phyloP scores from a whole-genome alignment of 345 rosid genomes.

The Bruguiera sexangula region DNA sequence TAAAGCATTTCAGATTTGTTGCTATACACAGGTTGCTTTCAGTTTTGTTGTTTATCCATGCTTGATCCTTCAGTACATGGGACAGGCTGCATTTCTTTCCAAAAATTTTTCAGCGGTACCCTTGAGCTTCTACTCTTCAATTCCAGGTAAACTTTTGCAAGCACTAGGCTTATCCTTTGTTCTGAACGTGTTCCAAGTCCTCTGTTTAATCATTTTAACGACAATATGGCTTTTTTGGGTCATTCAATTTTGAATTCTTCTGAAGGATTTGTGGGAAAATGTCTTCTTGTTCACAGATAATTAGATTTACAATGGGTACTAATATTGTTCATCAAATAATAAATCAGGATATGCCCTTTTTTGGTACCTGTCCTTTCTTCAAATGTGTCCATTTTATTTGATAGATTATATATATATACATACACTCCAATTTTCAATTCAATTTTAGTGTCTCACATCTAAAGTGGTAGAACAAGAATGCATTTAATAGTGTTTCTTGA shows the following conservation, averaged over 20 bases:
- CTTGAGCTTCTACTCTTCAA: slow-evolving; percentile 71
- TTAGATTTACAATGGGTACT: not conserved
- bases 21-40: slow-evolving; percentile 70
- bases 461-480: slow-evolving; percentile 4
- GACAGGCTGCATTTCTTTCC: slow-evolving; percentile 92
- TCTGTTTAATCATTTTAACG: slow-evolving; percentile 2
- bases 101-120: slow-evolving; percentile 59
- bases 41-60: slow-evolving; percentile 76
- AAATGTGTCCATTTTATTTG: not conserved
- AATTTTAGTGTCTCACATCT: not conserved
- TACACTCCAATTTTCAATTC: not conserved
- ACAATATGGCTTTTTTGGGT: not conserved
- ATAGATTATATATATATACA: not conserved
- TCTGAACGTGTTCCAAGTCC: slow-evolving; percentile 7
- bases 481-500: not conserved
- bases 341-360: not conserved
- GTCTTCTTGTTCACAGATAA: not conserved
- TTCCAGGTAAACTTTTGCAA: slow-evolving; percentile 61
- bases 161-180: not conserved
- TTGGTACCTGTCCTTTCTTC: not conserved
- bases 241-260: not conserved
- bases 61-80: slow-evolving; percentile 97
- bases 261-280: not conserved
- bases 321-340: not conserved
- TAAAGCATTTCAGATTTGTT: not conserved